Evolutionary conservation across 208 protist genomes (phyloP).

Genomic region (Trypanosoma theileri): DNA sequence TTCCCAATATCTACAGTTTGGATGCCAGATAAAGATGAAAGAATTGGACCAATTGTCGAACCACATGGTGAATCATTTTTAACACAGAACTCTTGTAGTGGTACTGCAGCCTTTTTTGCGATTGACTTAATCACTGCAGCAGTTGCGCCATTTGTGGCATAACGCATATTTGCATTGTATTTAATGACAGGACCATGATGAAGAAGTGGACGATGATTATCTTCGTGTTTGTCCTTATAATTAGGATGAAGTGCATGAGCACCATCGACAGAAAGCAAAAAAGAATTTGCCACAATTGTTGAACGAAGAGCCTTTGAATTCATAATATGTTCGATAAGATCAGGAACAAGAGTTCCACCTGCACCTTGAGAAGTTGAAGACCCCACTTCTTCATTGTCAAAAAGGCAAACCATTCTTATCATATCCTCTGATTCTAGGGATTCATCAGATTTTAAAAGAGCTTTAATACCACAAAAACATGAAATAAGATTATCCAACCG

Average conservation of each 20-base stretch:
- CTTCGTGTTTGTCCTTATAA: constrained; percentile 94
- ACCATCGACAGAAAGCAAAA: constrained; percentile 95
- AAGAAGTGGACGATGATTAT: constrained; percentile 86
- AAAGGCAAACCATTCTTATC: constrained; percentile 85
- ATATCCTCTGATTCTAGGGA: constrained; percentile 67
- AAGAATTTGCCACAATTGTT: constrained; percentile 84
- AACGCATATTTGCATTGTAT: constrained; percentile 96
- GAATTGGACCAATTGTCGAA: constrained; percentile 97
- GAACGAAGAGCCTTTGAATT: constrained; percentile 34
- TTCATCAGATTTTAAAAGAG: constrained; percentile 44
- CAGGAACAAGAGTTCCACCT: constrained; percentile 64
- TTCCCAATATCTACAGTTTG: constrained; percentile 96
- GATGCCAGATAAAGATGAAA: constrained; percentile 91
- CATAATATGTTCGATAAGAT: constrained; percentile 77
- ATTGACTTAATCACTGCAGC: constrained; percentile 85
- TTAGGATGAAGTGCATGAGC: constrained; percentile 97
- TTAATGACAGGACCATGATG: constrained; percentile 96
- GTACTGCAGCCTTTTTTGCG: constrained; percentile 63
- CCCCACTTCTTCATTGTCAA: constrained; percentile 92
- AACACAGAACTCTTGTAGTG: constrained; percentile 93
- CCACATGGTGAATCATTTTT: constrained; percentile 97
- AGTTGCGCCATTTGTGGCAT: constrained; percentile 92
- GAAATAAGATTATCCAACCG: constrained; percentile 96
- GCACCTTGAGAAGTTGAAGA: constrained; percentile 78
- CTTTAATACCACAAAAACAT: constrained; percentile 93